These are phyloP conservation scores for Rhizomucor miehei DNA, from an alignment of 371 early-diverging fungal genomes.

Conservation along the genomic window DNA sequence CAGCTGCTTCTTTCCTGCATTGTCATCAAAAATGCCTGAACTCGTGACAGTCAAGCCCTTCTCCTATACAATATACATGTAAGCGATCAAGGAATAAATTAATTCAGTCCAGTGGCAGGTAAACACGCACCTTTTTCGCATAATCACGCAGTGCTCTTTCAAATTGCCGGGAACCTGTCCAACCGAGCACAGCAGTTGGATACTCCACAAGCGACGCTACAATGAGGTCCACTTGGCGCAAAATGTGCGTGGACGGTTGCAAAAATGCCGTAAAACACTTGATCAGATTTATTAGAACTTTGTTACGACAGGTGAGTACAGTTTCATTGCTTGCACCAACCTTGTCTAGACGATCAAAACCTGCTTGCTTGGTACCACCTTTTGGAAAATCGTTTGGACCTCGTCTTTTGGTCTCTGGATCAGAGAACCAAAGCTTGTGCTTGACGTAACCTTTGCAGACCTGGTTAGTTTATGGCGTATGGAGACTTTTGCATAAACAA, in stretches of 20 bases:
- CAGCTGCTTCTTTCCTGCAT: slow-evolving; percentile 11
- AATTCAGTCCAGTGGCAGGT: no score
- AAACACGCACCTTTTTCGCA: slow-evolving; percentile 25
- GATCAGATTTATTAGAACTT: no score
- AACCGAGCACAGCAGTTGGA: slow-evolving; percentile 44
- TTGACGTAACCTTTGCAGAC: slow-evolving; percentile 11
- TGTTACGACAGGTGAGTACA: no score
- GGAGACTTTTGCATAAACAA: no score
- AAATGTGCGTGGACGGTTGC: slow-evolving; percentile 40
- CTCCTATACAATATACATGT: slow-evolving; percentile 14
- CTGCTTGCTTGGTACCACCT: slow-evolving; percentile 3
- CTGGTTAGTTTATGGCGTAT: neutral
- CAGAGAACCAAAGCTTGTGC: slow-evolving; percentile 25
- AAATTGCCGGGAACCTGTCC: slow-evolving; percentile 50
- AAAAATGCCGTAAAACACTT: slow-evolving; percentile 45
- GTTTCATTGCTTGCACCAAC: slow-evolving; percentile 2
- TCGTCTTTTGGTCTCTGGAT: slow-evolving; percentile 14
- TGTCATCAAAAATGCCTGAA: slow-evolving; percentile 29
- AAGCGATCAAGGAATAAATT: no score
- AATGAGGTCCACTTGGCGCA: slow-evolving; percentile 53
- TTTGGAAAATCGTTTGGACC: neutral
- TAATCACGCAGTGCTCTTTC: slow-evolving; percentile 34
- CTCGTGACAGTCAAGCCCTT: slow-evolving; percentile 26
- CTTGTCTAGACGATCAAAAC: slow-evolving; percentile 29
- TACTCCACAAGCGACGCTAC: slow-evolving; percentile 30